Percentiles rank a stretch among this genome's conserved stretches.
Conservation (phyloP, 129 eudicot species). For the Saussurea involucrata region DNA sequence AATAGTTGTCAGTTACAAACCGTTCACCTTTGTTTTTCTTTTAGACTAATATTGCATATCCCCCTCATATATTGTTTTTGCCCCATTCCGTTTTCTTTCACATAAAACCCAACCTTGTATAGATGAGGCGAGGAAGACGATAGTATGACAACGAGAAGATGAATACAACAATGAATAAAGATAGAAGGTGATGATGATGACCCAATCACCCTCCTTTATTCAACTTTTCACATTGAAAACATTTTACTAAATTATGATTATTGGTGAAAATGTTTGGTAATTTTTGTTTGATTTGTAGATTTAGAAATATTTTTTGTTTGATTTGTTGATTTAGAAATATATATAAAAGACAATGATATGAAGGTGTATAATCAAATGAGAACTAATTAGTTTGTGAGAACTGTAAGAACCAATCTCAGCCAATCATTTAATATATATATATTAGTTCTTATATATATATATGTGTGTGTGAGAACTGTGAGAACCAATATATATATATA, state of each 20-base stretch:
- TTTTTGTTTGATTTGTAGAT: not conserved
- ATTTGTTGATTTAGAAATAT: no score
- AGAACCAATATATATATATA: no score
- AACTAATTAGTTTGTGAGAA: no score
- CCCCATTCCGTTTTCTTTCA: not conserved
- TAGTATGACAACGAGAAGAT: not conserved
- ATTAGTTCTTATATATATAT: no score
- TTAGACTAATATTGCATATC: not conserved
- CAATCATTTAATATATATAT: no score
- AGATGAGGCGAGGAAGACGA: not conserved
- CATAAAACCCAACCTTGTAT: not conserved
- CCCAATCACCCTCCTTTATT: not conserved
- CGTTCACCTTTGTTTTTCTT: not conserved
- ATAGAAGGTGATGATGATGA: not conserved
- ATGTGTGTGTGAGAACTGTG: no score
- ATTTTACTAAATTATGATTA: not conserved
- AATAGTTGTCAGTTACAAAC: not conserved
- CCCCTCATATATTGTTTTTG: not conserved
- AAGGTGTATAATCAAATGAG: no score
- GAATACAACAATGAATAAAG: not conserved
- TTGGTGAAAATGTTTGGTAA: not conserved
- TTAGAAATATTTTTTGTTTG: no score
- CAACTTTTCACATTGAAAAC: not conserved
- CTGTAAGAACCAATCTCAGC: no score
- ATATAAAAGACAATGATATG: no score